A percentile compares a stretch with the other conserved stretches of the same genome.
phyloP scores from a whole-genome alignment of 768 basidiomycete genomes.

The Fomitopsis serialis region DNA sequence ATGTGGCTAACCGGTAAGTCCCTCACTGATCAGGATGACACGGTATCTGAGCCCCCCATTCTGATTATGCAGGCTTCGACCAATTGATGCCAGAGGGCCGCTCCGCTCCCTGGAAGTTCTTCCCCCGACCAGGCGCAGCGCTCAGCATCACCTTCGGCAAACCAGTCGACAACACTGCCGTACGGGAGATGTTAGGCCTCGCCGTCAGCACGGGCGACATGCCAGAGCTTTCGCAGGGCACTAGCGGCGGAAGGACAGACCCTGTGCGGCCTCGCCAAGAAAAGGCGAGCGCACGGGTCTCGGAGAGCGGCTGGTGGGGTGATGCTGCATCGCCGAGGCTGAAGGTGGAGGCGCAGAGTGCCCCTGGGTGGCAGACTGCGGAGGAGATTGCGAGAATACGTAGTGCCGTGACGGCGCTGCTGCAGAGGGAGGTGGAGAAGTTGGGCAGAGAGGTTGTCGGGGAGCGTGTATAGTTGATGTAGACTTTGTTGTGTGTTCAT shows the following conservation, averaged over 20 bases:
- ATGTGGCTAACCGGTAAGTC: constrained; percentile 85
- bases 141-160: constrained; percentile 79
- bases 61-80: constrained; percentile 58
- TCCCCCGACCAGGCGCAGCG: constrained; percentile 55
- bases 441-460: constrained; percentile 16
- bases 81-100: constrained; percentile 87
- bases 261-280: constrained; percentile 8
- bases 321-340: constrained; percentile 2
- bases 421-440: constrained; percentile 25
- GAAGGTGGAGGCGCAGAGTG: constrained; percentile 3
- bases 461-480: neutral
- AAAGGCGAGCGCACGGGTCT: neutral
- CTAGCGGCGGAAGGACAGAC: neutral
- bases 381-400: constrained; percentile 17
- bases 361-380: neutral
- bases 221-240: constrained; percentile 2
- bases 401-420: constrained; percentile 24
- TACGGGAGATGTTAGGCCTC: constrained; percentile 21
- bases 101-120: constrained; percentile 63
- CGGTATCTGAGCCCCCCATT: neutral
- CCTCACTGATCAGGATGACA: neutral
- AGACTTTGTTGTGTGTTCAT: neutral
- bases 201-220: constrained; percentile 1
- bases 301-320: neutral
- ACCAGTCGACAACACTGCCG: constrained; percentile 48